Evolutionary conservation across 1,284 basidiomycete species (phyloP), one percentile per base, ranked within the genome.

Genomic region (Grifola frondosa): DNA sequence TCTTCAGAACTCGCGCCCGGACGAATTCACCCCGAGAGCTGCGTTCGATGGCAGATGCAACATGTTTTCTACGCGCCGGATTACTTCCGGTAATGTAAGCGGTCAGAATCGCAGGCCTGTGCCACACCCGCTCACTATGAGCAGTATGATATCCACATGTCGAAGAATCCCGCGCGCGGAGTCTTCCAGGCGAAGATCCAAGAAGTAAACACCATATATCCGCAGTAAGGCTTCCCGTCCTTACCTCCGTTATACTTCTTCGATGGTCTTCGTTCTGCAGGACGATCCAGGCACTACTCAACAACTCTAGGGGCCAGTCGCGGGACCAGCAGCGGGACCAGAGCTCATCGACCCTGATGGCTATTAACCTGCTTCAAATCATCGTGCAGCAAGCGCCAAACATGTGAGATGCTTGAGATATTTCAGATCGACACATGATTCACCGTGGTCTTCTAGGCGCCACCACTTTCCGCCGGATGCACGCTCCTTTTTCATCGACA

Each of bases 311-410:
- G n/a, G n/a, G n/a, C n/a, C n/a, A n/a, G n/a, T n/a, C n/a, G n/a
- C n/a, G n/a, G n/a, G n/a, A n/a, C n/a, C n/a, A n/a, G n/a, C n/a
- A n/a, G n/a, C n/a, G n/a, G n/a, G n/a, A n/a, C n/a, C n/a, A n/a
- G n/a, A n/a, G n/a, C n/a, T n/a, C n/a, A n/a, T n/a, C n/a, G n/a
- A n/a, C n/a, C n/a, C n/a, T n/a, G 1, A 51, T 52, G 45, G 46
- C 53, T 4, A 40, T 57, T 0, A 58, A 52, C 35, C 36, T 62
- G 16, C 34, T 62, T 1, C 60, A 62, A 33, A 44, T 62, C 5
- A 50, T 60, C 19, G 43, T 62, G 0, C 48, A 56, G 1, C 60
- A 62, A 30, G 54, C 54, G 6, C 50, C 59, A 4, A 62, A 62
- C 31, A 44, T 58, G 50, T 59, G 47, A 38, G 6, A 15, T 1